Conservation (phyloP, 768 basidiomycete species). For the Boletus barrowsii region DNA sequence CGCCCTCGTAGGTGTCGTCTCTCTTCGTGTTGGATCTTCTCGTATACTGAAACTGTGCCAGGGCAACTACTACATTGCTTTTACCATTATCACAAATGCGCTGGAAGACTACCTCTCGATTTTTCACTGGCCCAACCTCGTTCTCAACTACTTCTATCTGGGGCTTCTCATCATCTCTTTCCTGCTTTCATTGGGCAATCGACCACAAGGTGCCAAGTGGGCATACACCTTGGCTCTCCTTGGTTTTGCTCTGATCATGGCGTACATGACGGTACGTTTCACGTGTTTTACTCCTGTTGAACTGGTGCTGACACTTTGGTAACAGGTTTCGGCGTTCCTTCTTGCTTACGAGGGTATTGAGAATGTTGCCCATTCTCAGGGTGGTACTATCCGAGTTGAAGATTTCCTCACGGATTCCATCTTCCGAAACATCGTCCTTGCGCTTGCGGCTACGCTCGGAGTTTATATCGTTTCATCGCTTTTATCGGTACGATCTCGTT, state of each 20-base stretch:
- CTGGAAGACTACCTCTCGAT: slow-evolving; percentile 60
- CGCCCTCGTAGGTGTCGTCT: slow-evolving; percentile 51
- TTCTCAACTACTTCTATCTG: slow-evolving; percentile 85
- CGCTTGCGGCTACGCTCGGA: slow-evolving; percentile 82
- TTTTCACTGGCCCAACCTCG: slow-evolving; percentile 67
- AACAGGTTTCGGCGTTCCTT: too few species aligned
- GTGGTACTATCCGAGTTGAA: too few species aligned
- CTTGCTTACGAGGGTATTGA: too few species aligned
- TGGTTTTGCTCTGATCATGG: slow-evolving; percentile 84
- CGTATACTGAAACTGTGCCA: slow-evolving; percentile 16
- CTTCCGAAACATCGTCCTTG: slow-evolving; percentile 86
- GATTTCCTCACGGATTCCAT: slow-evolving; percentile 46
- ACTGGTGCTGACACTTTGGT: slow-evolving; percentile 2
- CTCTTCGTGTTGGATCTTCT: too few species aligned
- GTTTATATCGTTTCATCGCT: slow-evolving; percentile 81
- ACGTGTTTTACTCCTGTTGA: not conserved
- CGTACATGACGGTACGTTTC: slow-evolving; percentile 84
- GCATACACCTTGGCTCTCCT: slow-evolving; percentile 82
- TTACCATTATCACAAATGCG: slow-evolving; percentile 69
- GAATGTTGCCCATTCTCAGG: too few species aligned
- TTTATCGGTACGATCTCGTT: slow-evolving; percentile 64
- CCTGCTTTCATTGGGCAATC: slow-evolving; percentile 82
- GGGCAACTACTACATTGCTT: slow-evolving; percentile 92
- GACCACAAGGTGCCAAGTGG: slow-evolving; percentile 87
- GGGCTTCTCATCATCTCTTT: slow-evolving; percentile 86